phyloP scores from a whole-genome alignment of 2,329 filamentous ascomycete species.

The Colletotrichum sp. region DNA sequence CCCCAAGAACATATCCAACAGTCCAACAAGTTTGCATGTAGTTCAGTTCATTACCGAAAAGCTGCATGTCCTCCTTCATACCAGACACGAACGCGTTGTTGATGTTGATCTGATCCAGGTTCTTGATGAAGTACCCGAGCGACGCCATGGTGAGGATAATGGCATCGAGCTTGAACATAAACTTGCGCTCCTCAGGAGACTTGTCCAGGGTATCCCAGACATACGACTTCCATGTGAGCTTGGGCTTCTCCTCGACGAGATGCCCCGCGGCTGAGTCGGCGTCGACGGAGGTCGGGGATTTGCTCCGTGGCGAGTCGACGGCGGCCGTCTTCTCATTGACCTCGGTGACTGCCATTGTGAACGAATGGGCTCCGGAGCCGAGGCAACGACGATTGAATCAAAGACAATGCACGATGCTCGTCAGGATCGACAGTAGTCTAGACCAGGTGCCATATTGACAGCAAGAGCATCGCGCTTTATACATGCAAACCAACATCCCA shows the following conservation, averaged over 20 bases:
- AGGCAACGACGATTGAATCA: not conserved
- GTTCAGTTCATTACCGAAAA: conserved; percentile 32
- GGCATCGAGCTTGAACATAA: conserved; percentile 48
- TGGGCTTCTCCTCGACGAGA: conserved; percentile 32
- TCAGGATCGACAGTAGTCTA: not conserved
- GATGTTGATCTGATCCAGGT: conserved; percentile 35
- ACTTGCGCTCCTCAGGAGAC: conserved; percentile 41
- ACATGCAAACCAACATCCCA: not conserved
- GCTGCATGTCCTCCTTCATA: conserved; percentile 29
- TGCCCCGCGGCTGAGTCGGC: not conserved
- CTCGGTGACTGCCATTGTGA: not conserved
- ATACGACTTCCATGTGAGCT: conserved; percentile 49
- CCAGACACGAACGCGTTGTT: conserved; percentile 37
- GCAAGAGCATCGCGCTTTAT: not conserved
- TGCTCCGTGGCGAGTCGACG: conserved; percentile 6
- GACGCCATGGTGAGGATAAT: conserved; percentile 40
- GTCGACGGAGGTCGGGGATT: not conserved
- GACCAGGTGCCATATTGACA: not conserved
- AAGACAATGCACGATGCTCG: not conserved
- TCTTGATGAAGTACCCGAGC: conserved; percentile 29
- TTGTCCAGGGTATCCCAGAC: conserved; percentile 55
- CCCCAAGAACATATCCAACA: conserved; percentile 30
- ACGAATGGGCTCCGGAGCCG: not conserved
- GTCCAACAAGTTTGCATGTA: conserved; percentile 31
- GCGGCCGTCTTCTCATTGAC: not conserved